Evolutionary conservation across 73 alveolate species (phyloP).

Genomic region (Symbiodinium pilosum): DNA sequence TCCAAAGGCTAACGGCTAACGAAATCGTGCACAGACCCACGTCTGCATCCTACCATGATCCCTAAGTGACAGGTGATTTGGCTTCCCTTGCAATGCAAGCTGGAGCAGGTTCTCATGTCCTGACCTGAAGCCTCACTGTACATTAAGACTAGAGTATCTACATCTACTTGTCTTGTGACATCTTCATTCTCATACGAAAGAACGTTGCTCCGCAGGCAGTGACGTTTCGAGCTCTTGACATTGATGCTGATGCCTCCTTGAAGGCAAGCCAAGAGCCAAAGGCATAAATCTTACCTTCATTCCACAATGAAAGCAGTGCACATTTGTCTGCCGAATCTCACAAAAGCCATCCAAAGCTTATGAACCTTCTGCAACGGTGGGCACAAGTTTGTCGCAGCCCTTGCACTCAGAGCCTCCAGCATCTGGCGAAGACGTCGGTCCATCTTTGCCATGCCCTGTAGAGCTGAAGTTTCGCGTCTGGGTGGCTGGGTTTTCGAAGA

Average conservation of each 20-base stretch:
- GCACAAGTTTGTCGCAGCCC: background rate
- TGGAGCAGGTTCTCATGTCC: no score
- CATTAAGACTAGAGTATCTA: no score
- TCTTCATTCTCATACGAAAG: no score
- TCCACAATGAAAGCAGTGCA: background rate
- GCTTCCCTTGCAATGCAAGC: no score
- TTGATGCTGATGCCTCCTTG: no score
- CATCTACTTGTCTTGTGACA: no score
- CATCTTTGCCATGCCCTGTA: slow-evolving; percentile 1
- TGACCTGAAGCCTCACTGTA: no score
- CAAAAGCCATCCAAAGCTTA: background rate
- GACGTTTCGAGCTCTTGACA: no score
- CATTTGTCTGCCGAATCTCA: background rate
- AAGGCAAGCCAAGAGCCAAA: background rate
- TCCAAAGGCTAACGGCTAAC: background rate
- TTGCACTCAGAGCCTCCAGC: background rate
- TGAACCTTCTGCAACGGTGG: background rate
- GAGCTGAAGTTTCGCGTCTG: no score
- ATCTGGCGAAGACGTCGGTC: background rate
- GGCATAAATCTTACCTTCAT: background rate
- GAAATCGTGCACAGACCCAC: background rate
- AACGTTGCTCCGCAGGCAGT: no score
- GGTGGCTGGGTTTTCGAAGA: no score
- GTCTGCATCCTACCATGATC: background rate
- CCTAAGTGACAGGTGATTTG: no score